These are phyloP conservation scores for Allium fistulosum DNA, from an alignment of 106 monocot species.

Conservation along the genomic window DNA sequence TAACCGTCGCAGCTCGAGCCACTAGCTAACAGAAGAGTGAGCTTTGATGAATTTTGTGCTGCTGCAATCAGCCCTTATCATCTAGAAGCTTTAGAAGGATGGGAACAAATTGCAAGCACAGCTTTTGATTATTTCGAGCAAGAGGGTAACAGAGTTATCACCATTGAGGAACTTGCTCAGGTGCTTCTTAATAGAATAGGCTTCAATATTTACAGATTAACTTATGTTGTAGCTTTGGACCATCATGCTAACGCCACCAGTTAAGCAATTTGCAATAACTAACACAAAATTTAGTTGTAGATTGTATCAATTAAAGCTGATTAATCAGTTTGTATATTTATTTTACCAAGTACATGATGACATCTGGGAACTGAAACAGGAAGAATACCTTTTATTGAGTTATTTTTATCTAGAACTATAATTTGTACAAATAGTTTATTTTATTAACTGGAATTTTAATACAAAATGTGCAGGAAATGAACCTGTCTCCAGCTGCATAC, in stretches of 20 bases:
- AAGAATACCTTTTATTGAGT: too few relatives aligned
- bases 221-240: too few relatives aligned
- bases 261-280: too few relatives aligned
- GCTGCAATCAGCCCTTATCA: slow-evolving; percentile 91
- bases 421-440: too few relatives aligned
- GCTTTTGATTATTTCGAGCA: slow-evolving; percentile 83
- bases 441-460: too few relatives aligned
- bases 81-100: slow-evolving; percentile 83
- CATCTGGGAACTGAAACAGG: too few relatives aligned
- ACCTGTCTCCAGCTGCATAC: slow-evolving; percentile 47
- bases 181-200: slow-evolving; percentile 14
- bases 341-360: too few relatives aligned
- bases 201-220: background rate
- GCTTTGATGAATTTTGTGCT: slow-evolving; percentile 88
- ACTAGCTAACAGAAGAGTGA: slow-evolving; percentile 52
- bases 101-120: slow-evolving; percentile 78
- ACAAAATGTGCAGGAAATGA: slow-evolving; percentile 61
- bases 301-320: too few relatives aligned
- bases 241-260: too few relatives aligned
- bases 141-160: slow-evolving; percentile 80
- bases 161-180: slow-evolving; percentile 84
- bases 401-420: too few relatives aligned
- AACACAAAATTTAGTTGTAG: too few relatives aligned
- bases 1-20: slow-evolving; percentile 50
- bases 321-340: too few relatives aligned